These are phyloP conservation scores for Stentor coeruleus DNA, from an alignment of 73 alveolate species.

Conservation along the genomic window DNA sequence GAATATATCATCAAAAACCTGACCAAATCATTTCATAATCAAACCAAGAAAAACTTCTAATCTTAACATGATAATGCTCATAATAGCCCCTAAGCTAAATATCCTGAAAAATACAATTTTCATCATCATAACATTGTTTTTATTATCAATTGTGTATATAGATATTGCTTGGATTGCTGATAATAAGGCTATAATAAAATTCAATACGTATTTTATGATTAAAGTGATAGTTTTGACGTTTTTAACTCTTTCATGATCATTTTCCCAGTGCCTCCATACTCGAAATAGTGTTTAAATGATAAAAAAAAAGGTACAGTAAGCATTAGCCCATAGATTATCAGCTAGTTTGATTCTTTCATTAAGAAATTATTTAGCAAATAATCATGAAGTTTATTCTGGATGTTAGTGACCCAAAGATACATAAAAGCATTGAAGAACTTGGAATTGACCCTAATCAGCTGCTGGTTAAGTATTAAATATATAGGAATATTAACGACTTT, in stretches of 20 bases:
- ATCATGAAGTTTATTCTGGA: background rate
- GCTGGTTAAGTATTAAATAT: background rate
- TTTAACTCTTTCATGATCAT: background rate
- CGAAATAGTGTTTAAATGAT: background rate
- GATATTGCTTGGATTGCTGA: background rate
- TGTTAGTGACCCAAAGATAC: conserved; percentile 11
- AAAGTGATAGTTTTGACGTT: background rate
- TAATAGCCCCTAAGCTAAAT: background rate
- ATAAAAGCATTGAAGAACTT: background rate
- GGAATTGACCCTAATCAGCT: background rate
- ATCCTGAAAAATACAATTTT: background rate
- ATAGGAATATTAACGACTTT: background rate
- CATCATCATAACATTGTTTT: background rate
- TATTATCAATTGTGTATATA: background rate
- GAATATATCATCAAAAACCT: background rate
- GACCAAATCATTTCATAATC: conserved; percentile 5
- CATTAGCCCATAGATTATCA: background rate
- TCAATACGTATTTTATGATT: background rate
- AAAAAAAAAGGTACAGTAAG: background rate
- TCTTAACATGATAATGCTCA: background rate
- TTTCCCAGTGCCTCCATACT: background rate
- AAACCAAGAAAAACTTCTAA: background rate
- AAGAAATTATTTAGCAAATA: too few relatives aligned
- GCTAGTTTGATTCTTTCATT: background rate
- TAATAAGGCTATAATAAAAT: background rate